Evolutionary conservation across 148 eudicot species (phyloP), one percentile per base, ranked within the genome.

Genomic region (Amaranthus palmeri): DNA sequence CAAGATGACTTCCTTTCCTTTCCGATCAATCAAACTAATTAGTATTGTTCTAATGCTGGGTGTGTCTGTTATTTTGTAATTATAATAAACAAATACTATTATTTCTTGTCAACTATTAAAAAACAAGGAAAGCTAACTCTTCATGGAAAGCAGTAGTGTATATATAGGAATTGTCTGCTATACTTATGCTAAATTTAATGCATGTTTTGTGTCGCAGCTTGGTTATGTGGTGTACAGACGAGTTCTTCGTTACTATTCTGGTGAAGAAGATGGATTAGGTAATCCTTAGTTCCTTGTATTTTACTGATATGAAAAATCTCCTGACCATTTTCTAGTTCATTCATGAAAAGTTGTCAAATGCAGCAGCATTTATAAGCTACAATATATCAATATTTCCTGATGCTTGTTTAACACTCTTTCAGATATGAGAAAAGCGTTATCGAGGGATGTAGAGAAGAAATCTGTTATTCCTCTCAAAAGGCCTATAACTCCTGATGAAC

Each of bases 251-350:
- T 95, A 95, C 83, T 95, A 95, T 79, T 95, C 99, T 12, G 99
- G 96, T 53, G 97, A 95, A 83, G 99, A 95, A 81, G 97, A 91
- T 85, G 99, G 97, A 43, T 83, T 95, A 82, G 99, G 99, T 88
- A 81, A 83, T 67, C 59, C 65, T 64, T 49, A 12, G 10, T 6
- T 15, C 65, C 41, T 48, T 51, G 51, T 7, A 15, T 59, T 50
- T 51, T 62, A n/a, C 48, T 55, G 4, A 43, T 50, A 10, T 54
- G 11, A 45, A 13, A 14, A 6, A 53, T 53, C 41, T 43, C 25
- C 17, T 2, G 15, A 18, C 36, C 63, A 64, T 54, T 46, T 47
- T 5, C 18, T 6, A 5, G 5, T n/a, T 4, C 5, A 6, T 7
- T 25, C 8, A 18, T 58, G 10, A n/a, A 58, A 4, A 12, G 49